Evolutionary conservation across 805 yeast genomes (phyloP), one percentile per base, ranked within the genome.

Genomic region (Suhomyces tanzawaensis): DNA sequence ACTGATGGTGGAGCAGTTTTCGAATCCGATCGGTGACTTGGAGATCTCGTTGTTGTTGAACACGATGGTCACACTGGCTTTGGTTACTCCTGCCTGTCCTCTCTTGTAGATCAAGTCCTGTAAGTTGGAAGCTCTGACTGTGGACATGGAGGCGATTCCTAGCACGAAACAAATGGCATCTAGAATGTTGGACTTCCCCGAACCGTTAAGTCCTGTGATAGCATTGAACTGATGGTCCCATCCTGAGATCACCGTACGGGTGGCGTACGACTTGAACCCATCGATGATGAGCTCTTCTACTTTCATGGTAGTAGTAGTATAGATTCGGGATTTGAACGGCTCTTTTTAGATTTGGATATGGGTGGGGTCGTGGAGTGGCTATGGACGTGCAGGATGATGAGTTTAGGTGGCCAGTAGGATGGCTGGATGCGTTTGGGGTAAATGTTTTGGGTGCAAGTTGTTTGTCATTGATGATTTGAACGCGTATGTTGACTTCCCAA

Each of bases 161-260:
- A 93, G 71, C n/a, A 95, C 99, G 62, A 93, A 93, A 64, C 99
- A 93, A 40, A 93, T 91, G 40, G 99, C 95, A 62, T 93, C 99
- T 30, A 93, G 71, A 41, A 93, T 90, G 59, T 93, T 93, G 16
- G 98, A 91, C 57, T 93, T 93, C 4, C 99, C 99, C 0, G 96
- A 88, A 7, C 99, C 99, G 58, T 93, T 93, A 34, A 93, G 72
- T 6, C 99, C 99, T 0, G 99, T 95, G 57, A 93, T 91, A 52
- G 98, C 96, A 64, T 95, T 93, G 66, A 93, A 95, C 63, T 85
- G 95, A 1, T 86, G 76, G 62, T 93, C 99, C 99, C 99, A 95
- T 19, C 82, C 85, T 2, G 95, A 77, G 22, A 93, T 86, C 21
- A 90, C 97, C 1, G 99, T 93, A 68, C 98, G 82, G 1, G 95